Evolutionary conservation across 805 yeast species (phyloP).

Genomic region (Zygosaccharomyces pseudorouxii): DNA sequence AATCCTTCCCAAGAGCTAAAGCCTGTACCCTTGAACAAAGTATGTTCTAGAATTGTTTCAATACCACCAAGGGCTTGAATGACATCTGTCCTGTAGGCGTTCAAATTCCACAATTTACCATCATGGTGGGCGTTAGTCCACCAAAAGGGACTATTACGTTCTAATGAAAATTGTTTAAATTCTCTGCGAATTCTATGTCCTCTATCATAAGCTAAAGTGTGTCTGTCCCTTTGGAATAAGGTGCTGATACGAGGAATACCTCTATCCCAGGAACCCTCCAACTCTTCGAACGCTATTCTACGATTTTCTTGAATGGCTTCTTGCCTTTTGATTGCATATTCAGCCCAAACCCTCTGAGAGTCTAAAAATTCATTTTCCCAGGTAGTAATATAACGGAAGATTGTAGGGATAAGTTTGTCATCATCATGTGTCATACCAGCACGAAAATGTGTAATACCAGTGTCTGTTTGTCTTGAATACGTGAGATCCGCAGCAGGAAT

Average conservation of each 20-base stretch:
- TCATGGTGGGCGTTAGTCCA: slow-evolving; percentile 94
- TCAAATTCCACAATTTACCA: slow-evolving; percentile 92
- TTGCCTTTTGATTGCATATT: slow-evolving; percentile 82
- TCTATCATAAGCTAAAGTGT: slow-evolving; percentile 88
- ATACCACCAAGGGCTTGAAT: slow-evolving; percentile 97
- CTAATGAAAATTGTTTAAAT: slow-evolving; percentile 66
- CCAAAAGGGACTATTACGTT: slow-evolving; percentile 87
- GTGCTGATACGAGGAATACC: slow-evolving; percentile 97
- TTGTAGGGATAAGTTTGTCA: slow-evolving; percentile 80
- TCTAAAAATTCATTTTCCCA: slow-evolving; percentile 97
- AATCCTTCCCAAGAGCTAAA: slow-evolving; percentile 98
- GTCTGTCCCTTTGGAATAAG: slow-evolving; percentile 89
- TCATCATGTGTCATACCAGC: slow-evolving; percentile 87
- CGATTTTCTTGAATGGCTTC: slow-evolving; percentile 85
- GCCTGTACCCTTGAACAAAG: slow-evolving; percentile 93
- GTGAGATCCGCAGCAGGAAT: slow-evolving; percentile 89
- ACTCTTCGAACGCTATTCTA: slow-evolving; percentile 83
- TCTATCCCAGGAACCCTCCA: slow-evolving; percentile 93
- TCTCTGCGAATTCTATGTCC: slow-evolving; percentile 84
- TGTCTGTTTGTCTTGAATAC: slow-evolving; percentile 90
- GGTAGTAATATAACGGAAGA: slow-evolving; percentile 85
- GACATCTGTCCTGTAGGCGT: slow-evolving; percentile 90
- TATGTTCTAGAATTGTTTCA: slow-evolving; percentile 92
- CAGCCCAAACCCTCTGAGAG: slow-evolving; percentile 97
- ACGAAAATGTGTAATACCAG: slow-evolving; percentile 91